Base-by-base conservation (phyloP, 345 rosid genomes). In the Sisymbrium altissimum region DNA sequence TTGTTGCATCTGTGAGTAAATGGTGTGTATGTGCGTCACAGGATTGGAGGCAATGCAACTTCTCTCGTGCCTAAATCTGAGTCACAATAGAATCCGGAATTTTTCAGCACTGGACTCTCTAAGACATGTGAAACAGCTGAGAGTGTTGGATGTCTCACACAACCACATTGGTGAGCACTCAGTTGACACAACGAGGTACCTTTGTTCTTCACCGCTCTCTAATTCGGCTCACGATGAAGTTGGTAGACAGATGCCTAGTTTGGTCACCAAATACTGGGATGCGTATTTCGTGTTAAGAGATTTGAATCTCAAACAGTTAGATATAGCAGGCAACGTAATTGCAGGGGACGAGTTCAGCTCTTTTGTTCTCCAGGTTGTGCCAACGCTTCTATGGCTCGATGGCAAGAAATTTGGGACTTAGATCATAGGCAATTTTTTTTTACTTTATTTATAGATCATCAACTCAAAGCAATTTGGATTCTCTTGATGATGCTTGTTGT, bases 121-220 rank as follows among this genome's bases (percentile, higher is more conserved):
- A 63, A 84, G 93, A 78, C 83, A 67, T 70, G 69, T 95, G 76
- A 85, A 81, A 73, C 84, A 82, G 30, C 68, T 95, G 74, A 85
- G 79, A 77, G 91, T 82, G 66, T 70, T 95, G 80, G 84, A 90
- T 80, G 79, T 95, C 71, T 92, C 99, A 63, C 46, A 87, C 79
- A 95, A 92, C 66, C 87, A 88, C 83, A 90, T 95, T n/a, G 99
- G 97, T 39, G 67, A 85, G 12, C 96, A 92, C 78, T 77, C 97
- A 14, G 76, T 92, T 11, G 97, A 95, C 88, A 87, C 97, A 32
- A 87, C 87, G 3, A 80, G 88, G 74, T 87, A 90, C 72, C 68
- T 84, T 25, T 88, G 83, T 78, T 72, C 91, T 45, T 91, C 96
- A 79, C 97, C 96, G 25, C 66, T 92, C 62, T 91, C 89, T 67